Percentiles rank a stretch among this genome's conserved stretches.
Evolutionary conservation across 306 rosid species (phyloP).

Genomic region (Nissolia schottii): DNA sequence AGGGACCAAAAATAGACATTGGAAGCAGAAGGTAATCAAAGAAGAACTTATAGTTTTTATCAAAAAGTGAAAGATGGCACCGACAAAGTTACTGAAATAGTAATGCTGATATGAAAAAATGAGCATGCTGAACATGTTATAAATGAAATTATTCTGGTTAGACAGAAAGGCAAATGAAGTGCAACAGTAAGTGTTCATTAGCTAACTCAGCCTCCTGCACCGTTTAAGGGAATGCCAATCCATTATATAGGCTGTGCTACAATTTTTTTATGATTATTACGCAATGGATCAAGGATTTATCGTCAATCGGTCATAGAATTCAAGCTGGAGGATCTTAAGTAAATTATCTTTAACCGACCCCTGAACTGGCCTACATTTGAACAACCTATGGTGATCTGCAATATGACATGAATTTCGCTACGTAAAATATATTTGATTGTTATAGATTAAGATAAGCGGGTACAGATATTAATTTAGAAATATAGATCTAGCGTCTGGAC

Average conservation of each 20-base stretch:
- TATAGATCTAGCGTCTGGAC: conserved; percentile 1
- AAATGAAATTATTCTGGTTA: not conserved
- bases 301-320: not conserved
- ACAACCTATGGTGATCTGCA: conserved; percentile 8
- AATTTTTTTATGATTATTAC: not conserved
- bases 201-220: not conserved
- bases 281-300: not conserved
- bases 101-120: not conserved
- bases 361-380: not conserved
- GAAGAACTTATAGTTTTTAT: not conserved
- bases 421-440: conserved; percentile 13
- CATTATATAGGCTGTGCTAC: not conserved
- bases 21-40: not conserved
- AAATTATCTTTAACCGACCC: not conserved
- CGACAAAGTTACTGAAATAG: not conserved
- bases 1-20: not conserved
- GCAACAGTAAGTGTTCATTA: not conserved
- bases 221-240: not conserved
- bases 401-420: not conserved
- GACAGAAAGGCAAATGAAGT: not conserved
- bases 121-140: not conserved
- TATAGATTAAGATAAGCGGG: not conserved
- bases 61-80: not conserved
- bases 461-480: not conserved
- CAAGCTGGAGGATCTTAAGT: not conserved